Base-by-base conservation (phyloP, 2,329 filamentous ascomycete genomes). In the Monilinia polystroma region DNA sequence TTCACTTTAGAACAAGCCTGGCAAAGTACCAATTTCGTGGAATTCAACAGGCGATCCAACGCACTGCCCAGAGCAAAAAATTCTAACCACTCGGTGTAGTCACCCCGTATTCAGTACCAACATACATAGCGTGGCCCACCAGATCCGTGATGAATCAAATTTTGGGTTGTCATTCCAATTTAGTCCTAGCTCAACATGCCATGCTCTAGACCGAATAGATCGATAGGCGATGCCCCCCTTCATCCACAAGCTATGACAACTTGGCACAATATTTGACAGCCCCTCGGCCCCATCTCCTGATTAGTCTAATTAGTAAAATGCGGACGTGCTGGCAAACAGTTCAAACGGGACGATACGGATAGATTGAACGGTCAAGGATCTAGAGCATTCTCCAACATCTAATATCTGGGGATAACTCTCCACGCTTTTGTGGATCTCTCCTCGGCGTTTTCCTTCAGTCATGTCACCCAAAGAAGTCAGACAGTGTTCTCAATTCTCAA, bases 241-340 rank as follows among this genome's bases (percentile, higher is more conserved):
- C 16, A 23, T 23, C n/a, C 29, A 38, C 12, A 23, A 49, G 57
- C 57, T 60, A 60, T 60, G 57, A 51, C 57, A 23, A 60, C 38
- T 38, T 60, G 29, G 11, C 43, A 60, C 57, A 51, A 7, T 45
- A 38, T 49, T 47, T 38, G 29, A 23, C 11, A n/a, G 14, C 6
- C 10, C 6, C 10, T 55, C 45, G 57, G 43, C 8, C 45, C 45
- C 20, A 60, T 51, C 26, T 49, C 20, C 8, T 23, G 26, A 47
- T 47, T 29, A 32, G 26, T 59, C 26, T 20, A 23, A 23, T 23
- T 23, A 23, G 23, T 23, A 59, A 8, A 35, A 18, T 32, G 26
- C 20, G n/a, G 26, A 5, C 32, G 32, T 20, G 26, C 11, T 59
- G 26, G n/a, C 18, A 32, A 5, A n/a, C 18, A 18, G 26, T 26